A percentile compares a stretch with the other conserved stretches of the same genome.
Evolutionary conservation across 1,284 basidiomycete species (phyloP).

Genomic region (Omphalotus olearius): DNA sequence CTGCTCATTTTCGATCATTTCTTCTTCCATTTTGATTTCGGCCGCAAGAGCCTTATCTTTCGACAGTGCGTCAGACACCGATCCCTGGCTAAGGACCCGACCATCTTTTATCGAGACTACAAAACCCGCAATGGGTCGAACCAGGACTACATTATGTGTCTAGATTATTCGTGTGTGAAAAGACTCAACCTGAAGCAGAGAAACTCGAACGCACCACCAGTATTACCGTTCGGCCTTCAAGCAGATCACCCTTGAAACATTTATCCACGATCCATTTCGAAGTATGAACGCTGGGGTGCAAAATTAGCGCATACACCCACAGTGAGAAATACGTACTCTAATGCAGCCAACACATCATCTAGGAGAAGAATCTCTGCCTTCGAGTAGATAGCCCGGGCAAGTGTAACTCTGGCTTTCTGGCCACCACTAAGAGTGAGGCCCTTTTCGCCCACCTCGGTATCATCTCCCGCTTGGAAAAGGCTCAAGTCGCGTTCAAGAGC

Average conservation of each 20-base stretch:
- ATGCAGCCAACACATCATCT: slow-evolving; percentile 58
- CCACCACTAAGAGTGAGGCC: slow-evolving; percentile 51
- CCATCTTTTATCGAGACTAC: slow-evolving; percentile 52
- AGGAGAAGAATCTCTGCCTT: slow-evolving; percentile 56
- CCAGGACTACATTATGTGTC: slow-evolving; percentile 64
- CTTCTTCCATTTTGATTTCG: slow-evolving; percentile 30
- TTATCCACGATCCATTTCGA: slow-evolving; percentile 75
- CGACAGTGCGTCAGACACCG: slow-evolving; percentile 31
- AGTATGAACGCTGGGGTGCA: slow-evolving; percentile 44
- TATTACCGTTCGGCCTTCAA: slow-evolving; percentile 66
- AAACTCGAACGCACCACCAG: slow-evolving; percentile 48
- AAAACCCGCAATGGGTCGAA: slow-evolving; percentile 51
- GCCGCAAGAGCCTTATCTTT: slow-evolving; percentile 29
- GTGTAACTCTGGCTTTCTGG: slow-evolving; percentile 43
- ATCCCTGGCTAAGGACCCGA: slow-evolving; percentile 36
- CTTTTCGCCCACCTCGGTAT: slow-evolving; percentile 64
- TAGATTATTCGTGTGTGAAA: slow-evolving; percentile 15
- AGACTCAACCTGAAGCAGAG: not conserved
- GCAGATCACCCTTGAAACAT: slow-evolving; percentile 65
- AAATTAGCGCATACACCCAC: slow-evolving; percentile 28
- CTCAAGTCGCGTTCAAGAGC: slow-evolving; percentile 50
- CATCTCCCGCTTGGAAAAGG: slow-evolving; percentile 67
- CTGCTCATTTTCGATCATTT: slow-evolving; percentile 30
- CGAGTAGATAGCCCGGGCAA: slow-evolving; percentile 67
- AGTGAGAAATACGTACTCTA: slow-evolving; percentile 33